Evolutionary conservation across 2,329 filamentous ascomycete genomes (phyloP), one percentile per base, ranked within the genome.

Genomic region (Cladorrhinum sp.): DNA sequence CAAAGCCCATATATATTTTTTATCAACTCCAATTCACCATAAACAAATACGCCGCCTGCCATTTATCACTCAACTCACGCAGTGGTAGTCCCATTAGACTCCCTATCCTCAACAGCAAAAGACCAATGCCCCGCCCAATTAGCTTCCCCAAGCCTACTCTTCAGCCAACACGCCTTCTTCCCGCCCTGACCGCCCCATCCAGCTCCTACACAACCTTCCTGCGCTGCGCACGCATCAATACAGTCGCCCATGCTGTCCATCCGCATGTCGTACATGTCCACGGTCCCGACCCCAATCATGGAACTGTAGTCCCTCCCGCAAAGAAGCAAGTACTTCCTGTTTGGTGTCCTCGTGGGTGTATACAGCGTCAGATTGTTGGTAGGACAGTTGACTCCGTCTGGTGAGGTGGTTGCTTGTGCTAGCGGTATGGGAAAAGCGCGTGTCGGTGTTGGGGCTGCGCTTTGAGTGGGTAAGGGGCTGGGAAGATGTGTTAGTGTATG

Each of bases 261-360:
- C 24, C 64, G 61, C 50, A 64, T 12, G 52, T 67, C 65, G 36
- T 55, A 65, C 26, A 75, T 63, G 50, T 76, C 74, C 6, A 55
- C 56, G 1, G 71, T 68, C 5, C 73, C 74, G 24, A 63, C 60
- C 16, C 56, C 52, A 10, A 36, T 12, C 16, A 20, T 18, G 33
- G 63, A 66, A 64, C 71, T 71, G 68, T 75, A 76, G 64, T 76
- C 74, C 26, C 71, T 59, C 18, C 72, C 70, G 62, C 74, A 77
- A 8, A 76, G 62, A 6, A 76, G 61, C 1, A 73, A 46, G 62
- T 70, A 76, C 18, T 62, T 64, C 33, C 67, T 67, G 26, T 65
- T 51, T 5, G 53, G 42, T 2, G 52, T 46, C 2, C 60, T 54
- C 26, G 60, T 30, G 16, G 67, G 48, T 2, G 62, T 58, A 64